Evolutionary conservation across 805 yeast species (phyloP).

Genomic region (Sugiyamaella americana): DNA sequence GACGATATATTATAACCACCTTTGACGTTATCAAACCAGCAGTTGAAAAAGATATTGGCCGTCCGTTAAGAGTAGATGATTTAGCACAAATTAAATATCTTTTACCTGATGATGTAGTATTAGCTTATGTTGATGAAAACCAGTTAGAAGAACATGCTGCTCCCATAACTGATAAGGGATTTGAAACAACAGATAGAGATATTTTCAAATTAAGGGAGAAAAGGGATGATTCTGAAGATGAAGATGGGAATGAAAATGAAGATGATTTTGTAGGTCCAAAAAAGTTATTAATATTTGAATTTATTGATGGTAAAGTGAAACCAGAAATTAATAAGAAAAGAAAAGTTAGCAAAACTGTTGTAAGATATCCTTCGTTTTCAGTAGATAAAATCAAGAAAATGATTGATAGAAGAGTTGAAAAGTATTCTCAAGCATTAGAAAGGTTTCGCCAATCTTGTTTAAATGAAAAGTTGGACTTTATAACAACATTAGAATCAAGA

Average conservation of each 20-base stretch:
- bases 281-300: slow-evolving; percentile 67
- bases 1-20: slow-evolving; percentile 56
- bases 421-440: slow-evolving; percentile 41
- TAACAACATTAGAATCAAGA: slow-evolving; percentile 33
- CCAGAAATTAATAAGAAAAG: slow-evolving; percentile 4
- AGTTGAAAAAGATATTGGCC: slow-evolving; percentile 41
- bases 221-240: slow-evolving; percentile 34
- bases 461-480: slow-evolving; percentile 37
- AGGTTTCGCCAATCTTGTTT: slow-evolving; percentile 33
- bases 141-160: slow-evolving; percentile 37
- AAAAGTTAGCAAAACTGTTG: slow-evolving; percentile 34
- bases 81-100: slow-evolving; percentile 57
- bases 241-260: slow-evolving; percentile 31
- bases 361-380: slow-evolving; percentile 34
- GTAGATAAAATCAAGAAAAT: slow-evolving; percentile 54
- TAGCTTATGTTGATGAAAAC: slow-evolving; percentile 75
- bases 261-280: slow-evolving; percentile 31
- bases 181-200: slow-evolving; percentile 41
- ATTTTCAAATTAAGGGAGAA: slow-evolving; percentile 44
- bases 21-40: slow-evolving; percentile 48
- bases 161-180: slow-evolving; percentile 7
- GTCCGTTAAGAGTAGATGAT: slow-evolving; percentile 41
- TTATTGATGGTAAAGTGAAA: slow-evolving; percentile 43
- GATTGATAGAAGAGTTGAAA: slow-evolving; percentile 50
- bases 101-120: slow-evolving; percentile 62